Evolutionary conservation across 2,329 filamentous ascomycete genomes (phyloP).

Genomic region (Paecilomyces dactylethromorphus): DNA sequence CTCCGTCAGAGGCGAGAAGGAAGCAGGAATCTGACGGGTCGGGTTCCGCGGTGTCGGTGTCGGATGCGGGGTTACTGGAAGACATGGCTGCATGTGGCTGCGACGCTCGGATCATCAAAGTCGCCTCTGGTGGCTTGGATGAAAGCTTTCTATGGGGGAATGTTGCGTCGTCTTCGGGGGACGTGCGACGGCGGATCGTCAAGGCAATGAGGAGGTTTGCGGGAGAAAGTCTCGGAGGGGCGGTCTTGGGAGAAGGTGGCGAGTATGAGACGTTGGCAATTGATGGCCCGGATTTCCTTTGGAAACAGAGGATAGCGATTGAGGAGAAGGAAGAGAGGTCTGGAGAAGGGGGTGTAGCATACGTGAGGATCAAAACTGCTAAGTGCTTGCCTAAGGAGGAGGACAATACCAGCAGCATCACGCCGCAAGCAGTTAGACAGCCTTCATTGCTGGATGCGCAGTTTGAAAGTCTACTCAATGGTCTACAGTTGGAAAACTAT

Average conservation of each 20-base stretch:
- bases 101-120: slow-evolving; percentile 90
- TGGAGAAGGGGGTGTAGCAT: slow-evolving; percentile 73
- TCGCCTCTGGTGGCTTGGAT: slow-evolving; percentile 83
- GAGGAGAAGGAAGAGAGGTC: slow-evolving; percentile 48
- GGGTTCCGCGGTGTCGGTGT: slow-evolving; percentile 10
- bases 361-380: slow-evolving; percentile 58
- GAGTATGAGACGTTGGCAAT: slow-evolving; percentile 93
- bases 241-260: slow-evolving; percentile 82
- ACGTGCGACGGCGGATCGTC: slow-evolving; percentile 41
- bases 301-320: slow-evolving; percentile 64
- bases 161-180: slow-evolving; percentile 51
- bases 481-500: slow-evolving; percentile 3
- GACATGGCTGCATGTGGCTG: slow-evolving; percentile 76
- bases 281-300: slow-evolving; percentile 67
- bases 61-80: slow-evolving; percentile 52
- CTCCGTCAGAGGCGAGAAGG: slow-evolving; percentile 35
- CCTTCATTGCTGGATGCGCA: slow-evolving; percentile 62
- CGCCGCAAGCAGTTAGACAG: slow-evolving; percentile 30
- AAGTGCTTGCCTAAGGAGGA: slow-evolving; percentile 44
- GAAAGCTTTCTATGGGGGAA: slow-evolving; percentile 74
- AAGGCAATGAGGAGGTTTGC: slow-evolving; percentile 54
- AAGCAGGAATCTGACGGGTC: slow-evolving; percentile 4
- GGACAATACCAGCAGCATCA: slow-evolving; percentile 9
- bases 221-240: slow-evolving; percentile 51
- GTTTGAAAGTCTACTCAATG: slow-evolving; percentile 44